Evolutionary conservation across 768 basidiomycete species (phyloP), one percentile per base, ranked within the genome.

Genomic region (Podaxis sp.): DNA sequence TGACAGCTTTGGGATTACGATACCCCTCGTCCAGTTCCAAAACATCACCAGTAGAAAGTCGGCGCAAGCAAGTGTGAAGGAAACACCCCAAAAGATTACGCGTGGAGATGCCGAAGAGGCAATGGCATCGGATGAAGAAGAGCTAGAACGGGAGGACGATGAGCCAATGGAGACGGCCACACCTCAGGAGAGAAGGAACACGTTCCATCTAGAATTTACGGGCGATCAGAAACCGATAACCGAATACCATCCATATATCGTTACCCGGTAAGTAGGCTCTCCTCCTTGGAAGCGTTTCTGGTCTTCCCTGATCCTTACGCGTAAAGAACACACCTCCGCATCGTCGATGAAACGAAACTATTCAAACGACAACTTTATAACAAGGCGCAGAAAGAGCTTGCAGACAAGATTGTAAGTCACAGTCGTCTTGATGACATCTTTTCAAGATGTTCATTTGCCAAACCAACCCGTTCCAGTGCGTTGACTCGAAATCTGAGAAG

Each of bases 11-110:
- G 69, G 73, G 2, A 69, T 72, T 14, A 66, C 72, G 4, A 62
- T 72, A 4, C 76, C 75, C 1, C 70, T 78, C 9, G 53, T 78
- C 2, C 62, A 74, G 59, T 74, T 76, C 50, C 69, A 74, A 35
- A 64, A 65, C 36, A 66, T 71, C n/a, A 46, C 67, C 2, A 69
- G 70, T 28, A 13, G 9, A 37, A 21, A 21, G 18, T 7, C 57
- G 7, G 27, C 36, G 2, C 37, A 40, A 23, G 18, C 18, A 2
- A 9, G 7, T 48, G 25, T 11, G 18, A 48, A 48, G 36, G 5
- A 25, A 36, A 18, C 18, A 23, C 6, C 36, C 35, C 21, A 54
- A 5, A n/a, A 18, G 10, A 23, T 7, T 1, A 10, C 21, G 0
- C 35, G 36, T n/a, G 37, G 7, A 18, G 50, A n/a, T 75, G 72